Base-by-base conservation (phyloP, 1,284 basidiomycete species). In the Austropuccinia psidii region DNA sequence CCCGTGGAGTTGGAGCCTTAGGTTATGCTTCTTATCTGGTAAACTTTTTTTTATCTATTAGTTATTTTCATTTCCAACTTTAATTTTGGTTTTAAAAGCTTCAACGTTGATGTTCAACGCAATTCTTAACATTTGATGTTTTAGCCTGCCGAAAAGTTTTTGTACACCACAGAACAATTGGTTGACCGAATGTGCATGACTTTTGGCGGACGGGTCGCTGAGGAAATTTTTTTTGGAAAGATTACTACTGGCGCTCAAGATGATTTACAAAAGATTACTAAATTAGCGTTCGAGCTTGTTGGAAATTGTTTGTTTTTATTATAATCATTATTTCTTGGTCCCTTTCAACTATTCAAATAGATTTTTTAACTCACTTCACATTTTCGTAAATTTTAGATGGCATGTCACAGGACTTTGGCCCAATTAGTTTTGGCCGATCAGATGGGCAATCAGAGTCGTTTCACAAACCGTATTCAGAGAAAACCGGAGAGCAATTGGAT, bases 381-480 rank as follows among this genome's bases (percentile, higher is more conserved):
- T 88, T 4, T 89, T 88, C 74, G 89, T 90, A n/a, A 81, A 93
- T 21, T 1, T 37, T 62, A 78, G 77, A 94, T 81, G 95, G 95
- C 75, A 98, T 99, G 95, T 95, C 95, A 83, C 85, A 87, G 66
- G 86, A 88, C 66, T 92, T 99, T 75, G 95, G 95, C 0, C 96
- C 96, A 1, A 90, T 99, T 76, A 93, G 90, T 78, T 99, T 98
- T 80, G 93, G 93, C 69, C 89, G 90, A 39, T 86, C 87, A 60
- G 87, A 92, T 77, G 88, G 88, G 41, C 86, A 91, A 58, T 88
- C 88, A 73, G 93, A 97, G 81, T 85, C 86, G 43, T 95, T 93
- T 89, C 91, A 91, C 77, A 98, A 98, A 82, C 95, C 95, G 0
- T 98, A 97, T 85, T 93, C 90, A 77, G 95, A 99, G 85, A 90